Base-by-base conservation (phyloP, 1,284 basidiomycete species). In the Volvariella volvacea region DNA sequence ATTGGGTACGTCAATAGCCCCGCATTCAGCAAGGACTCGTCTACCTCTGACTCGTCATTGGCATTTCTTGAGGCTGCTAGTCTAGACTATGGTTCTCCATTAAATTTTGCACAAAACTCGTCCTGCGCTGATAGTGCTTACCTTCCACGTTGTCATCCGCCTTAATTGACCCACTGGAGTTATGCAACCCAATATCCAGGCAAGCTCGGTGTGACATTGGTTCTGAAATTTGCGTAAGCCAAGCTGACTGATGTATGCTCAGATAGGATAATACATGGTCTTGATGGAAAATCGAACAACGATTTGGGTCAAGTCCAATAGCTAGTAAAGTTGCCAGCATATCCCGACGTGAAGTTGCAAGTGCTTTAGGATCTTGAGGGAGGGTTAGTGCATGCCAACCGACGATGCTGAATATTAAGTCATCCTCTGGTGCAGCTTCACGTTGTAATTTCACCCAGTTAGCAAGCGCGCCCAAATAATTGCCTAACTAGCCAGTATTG, bases 71-170 rank as follows among this genome's bases (percentile, higher is more conserved):
- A 76, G 2, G 78, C 76, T 2, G 85, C 89, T 1, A 95, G 65
- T 50, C 88, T 83, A 9, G 86, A 78, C 87, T 91, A 47, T 2
- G 9, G 17, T 31, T 22, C 3, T 41, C 6, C 19, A 10, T 30
- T 37, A 37, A 19, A 37, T 32, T 14, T 42, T 15, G 43, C 20
- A 41, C 30, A 17, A 30, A 15, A 48, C 9, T 22, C 33, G 14
- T 14, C 15, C 28, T 14, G 32, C 42, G 34, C n/a, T 19, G 20
- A 21, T 12, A 17, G 12, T 22, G 42, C 70, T 25, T 47, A 85
- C 89, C 76, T 95, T 97, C 92, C 92, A 97, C 0, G 92, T 94
- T 1, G 92, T 96, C 92, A 96, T 95, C 33, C 92, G 70, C 31
- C 82, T 76, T 8, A 98, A 66, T 53, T 82, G 83, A 4, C 92